Evolutionary conservation across 805 yeast species (phyloP), one percentile per base, ranked within the genome.

Genomic region (Kodamaea kaohsiungensis): DNA sequence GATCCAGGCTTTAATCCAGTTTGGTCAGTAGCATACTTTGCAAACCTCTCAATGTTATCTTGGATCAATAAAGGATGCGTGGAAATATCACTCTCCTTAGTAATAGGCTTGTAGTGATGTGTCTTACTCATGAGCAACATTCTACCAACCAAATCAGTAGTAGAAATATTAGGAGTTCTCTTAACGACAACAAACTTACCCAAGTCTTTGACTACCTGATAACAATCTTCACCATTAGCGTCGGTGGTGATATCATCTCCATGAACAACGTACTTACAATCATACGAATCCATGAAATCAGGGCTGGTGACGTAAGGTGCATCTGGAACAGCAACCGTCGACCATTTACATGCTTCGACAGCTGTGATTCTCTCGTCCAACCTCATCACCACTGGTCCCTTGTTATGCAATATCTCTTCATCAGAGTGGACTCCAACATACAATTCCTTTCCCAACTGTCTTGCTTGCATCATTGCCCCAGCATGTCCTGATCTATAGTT

Each of bases 201-300:
- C 65, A 84, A 71, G 52, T 89, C 90, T 67, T 93, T 92, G 60
- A 92, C 89, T 22, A 69, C 78, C 54, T 88, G 87, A 71, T 95
- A 95, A 64, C 98, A 91, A 71, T 95, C 99, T 53, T 89, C 86
- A 1, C 99, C 99, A 65, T 90, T 80, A 13, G 97, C 97, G 70
- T 95, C 98, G 1, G 98, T 89, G 22, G 98, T 95, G 60, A 95
- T 91, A 66, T 95, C 99, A 70, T 95, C 99, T 6, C 99, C 99
- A 69, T 95, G 99, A 9, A 95, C 97, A n/a, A 95, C 99, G 67
- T 86, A 95, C 65, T 83, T 72, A 73, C 99, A 95, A 6, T 81
- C 82, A 65, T 83, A 83, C 22, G 76, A 60, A 61, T 88, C 91
- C 90, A 91, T 81, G 51, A 90, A 87, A 43, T 72, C 74, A 0